Base-by-base conservation (phyloP, 2,329 filamentous ascomycete species). In the Paraconiothyrium brasiliense region DNA sequence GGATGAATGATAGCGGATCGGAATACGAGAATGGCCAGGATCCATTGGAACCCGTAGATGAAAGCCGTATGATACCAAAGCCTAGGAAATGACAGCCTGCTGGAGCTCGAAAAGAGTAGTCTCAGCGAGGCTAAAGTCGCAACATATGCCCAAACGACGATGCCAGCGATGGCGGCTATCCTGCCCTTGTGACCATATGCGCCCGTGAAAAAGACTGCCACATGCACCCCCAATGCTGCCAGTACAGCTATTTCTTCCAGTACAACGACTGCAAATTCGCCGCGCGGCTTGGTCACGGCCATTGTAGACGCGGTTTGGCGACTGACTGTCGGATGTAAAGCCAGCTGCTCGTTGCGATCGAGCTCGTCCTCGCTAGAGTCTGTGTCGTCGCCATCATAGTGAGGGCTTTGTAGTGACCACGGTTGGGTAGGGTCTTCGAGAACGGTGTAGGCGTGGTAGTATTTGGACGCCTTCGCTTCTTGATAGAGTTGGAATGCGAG, bases 31-130 rank as follows among this genome's bases (percentile, higher is more conserved):
- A 94, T 65, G 9, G 85, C 84, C 72, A 94, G 89, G 5, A 95
- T 73, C 93, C 94, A 99, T 76, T 94, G 90, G 57, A 89, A 82
- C 58, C 87, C 86, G 78, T 99, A 99, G 57, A 99, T 88, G 65
- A 86, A 81, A 22, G 93, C 91, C 0, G 95, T 98, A 79, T 99
- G 95, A 75, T 94, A 94, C 95, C 95, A 99, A 9, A 98, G 82
- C 61, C 86, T 85, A 9, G 91, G 90, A 14, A 95, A 78, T 77
- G 92, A 84, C 83, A 87, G 71, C 81, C 87, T 80, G 82, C 88
- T 78, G 48, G 81, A 79, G 58, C 81, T 84, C 78, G 90, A 79
- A 84, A 87, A 80, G 80, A 89, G 71, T 55, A 97, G 82, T 37
- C 95, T 89, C 47, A 93, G 80, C 22, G 88, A 86, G 14, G 89